These are phyloP conservation scores for Capsicum chinense DNA, from an alignment of 257 asterid genomes.

Conservation along the genomic window DNA sequence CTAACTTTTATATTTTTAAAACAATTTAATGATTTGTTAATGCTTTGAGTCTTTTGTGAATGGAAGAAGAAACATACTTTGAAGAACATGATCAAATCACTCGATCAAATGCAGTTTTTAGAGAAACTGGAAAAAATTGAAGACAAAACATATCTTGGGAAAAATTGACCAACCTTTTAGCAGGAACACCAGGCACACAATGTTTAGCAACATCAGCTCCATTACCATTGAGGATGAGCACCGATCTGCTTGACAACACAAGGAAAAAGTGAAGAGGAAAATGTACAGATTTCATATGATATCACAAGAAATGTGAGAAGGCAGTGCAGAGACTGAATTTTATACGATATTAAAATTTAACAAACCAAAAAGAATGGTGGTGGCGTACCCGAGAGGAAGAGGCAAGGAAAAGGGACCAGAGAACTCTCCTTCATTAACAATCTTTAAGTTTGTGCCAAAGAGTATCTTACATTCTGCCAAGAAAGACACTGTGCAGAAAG, in stretches of 20 bases:
- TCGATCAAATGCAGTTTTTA: too few relatives aligned
- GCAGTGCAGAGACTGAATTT: neutral
- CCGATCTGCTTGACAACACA: slow-evolving; percentile 56
- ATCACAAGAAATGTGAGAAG: neutral
- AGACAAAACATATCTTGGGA: too few relatives aligned
- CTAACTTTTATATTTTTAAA: neutral
- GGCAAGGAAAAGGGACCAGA: slow-evolving; percentile 63
- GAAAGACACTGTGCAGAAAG: slow-evolving; percentile 84
- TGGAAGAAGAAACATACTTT: neutral
- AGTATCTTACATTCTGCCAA: slow-evolving; percentile 77
- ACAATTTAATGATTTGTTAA: neutral
- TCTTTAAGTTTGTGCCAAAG: slow-evolving; percentile 65
- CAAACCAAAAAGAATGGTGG: neutral
- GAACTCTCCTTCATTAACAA: slow-evolving; percentile 79
- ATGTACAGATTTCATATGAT: neutral
- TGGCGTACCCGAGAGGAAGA: slow-evolving; percentile 82
- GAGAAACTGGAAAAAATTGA: too few relatives aligned
- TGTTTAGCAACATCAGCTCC: slow-evolving; percentile 94
- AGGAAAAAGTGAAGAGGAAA: neutral
- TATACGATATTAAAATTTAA: neutral
- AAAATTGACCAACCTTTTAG: slow-evolving; percentile 54
- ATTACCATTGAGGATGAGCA: slow-evolving; percentile 71
- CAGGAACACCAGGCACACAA: slow-evolving; percentile 79
- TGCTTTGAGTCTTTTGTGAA: neutral
- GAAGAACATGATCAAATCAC: neutral